phyloP scores from a whole-genome alignment of 305 asterid genomes.

The Plantago lanceolata region DNA sequence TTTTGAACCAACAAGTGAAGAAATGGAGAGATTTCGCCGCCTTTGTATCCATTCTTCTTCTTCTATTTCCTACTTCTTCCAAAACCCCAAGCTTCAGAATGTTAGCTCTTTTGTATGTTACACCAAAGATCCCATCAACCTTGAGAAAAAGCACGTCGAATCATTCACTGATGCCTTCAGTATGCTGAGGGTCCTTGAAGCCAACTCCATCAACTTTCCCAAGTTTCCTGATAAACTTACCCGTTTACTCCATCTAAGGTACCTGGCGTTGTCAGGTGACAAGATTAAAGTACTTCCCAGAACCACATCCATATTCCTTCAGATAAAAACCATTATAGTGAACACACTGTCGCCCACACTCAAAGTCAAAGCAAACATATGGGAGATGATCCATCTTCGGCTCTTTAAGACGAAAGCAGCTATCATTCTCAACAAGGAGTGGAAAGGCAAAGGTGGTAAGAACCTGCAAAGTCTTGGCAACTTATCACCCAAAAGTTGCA shows the following conservation, averaged over 20 bases:
- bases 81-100: not conserved
- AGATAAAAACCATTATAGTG: not conserved
- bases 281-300: not conserved
- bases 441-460: not conserved
- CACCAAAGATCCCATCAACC: not conserved
- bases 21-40: not conserved
- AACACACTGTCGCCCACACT: not conserved
- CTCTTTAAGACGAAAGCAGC: constrained; percentile 1
- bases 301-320: not conserved
- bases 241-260: not conserved
- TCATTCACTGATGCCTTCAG: not conserved
- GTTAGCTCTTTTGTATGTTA: not conserved
- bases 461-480: not conserved
- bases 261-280: not conserved
- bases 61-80: not conserved
- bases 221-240: not conserved
- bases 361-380: not conserved
- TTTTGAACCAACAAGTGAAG: not conserved
- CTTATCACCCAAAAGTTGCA: constrained; percentile 4
- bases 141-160: not conserved
- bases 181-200: not conserved
- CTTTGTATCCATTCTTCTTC: constrained; percentile 5
- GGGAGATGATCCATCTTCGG: not conserved
- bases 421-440: not conserved
- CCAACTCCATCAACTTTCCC: not conserved